These are phyloP conservation scores for Leptographium flavum DNA, from an alignment of 2,329 filamentous ascomycete species.

Conservation along the genomic window DNA sequence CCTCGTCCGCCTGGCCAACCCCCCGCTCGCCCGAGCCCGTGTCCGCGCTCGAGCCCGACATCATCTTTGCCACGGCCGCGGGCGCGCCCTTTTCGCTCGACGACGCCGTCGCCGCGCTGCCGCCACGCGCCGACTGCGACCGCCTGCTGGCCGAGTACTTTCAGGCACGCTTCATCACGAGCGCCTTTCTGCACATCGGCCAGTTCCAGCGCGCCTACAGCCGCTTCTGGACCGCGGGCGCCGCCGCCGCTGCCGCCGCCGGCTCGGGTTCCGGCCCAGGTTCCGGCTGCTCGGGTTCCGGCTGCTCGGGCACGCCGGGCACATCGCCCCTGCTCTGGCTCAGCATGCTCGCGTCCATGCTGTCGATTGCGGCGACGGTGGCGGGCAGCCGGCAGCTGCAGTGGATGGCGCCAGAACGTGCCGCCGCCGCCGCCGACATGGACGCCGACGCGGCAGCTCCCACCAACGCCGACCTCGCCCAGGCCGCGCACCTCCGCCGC, in stretches of 20 bases:
- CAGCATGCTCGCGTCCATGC: constrained; percentile 33
- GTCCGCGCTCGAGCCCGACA: constrained; percentile 16
- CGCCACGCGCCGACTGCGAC: constrained; percentile 22
- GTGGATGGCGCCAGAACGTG: constrained; percentile 7
- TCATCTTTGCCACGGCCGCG: constrained; percentile 17
- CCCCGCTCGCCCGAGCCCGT: constrained; percentile 2
- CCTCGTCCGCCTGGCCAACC: neutral
- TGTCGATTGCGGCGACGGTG: constrained; percentile 22
- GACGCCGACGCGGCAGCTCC: neutral
- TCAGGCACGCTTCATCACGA: constrained; percentile 22
- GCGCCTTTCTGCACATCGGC: constrained; percentile 24
- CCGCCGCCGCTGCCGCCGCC: constrained; percentile 9
- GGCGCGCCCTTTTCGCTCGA: constrained; percentile 14
- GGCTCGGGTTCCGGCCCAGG: too few species aligned
- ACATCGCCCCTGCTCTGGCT: constrained; percentile 31
- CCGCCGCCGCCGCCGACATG: too few species aligned
- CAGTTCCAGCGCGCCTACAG: constrained; percentile 35
- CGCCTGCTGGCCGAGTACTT: constrained; percentile 24
- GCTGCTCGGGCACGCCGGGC: constrained; percentile 16
- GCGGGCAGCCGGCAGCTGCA: constrained; percentile 15
- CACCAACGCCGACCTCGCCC: constrained; percentile 10
- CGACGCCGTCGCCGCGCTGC: constrained; percentile 20
- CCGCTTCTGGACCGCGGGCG: constrained; percentile 25
- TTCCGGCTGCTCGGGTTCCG: too few species aligned
- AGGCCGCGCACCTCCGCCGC: constrained; percentile 7